Conservation (phyloP, 192 early-diverging fungal species). For the Coemansia sp. region DNA sequence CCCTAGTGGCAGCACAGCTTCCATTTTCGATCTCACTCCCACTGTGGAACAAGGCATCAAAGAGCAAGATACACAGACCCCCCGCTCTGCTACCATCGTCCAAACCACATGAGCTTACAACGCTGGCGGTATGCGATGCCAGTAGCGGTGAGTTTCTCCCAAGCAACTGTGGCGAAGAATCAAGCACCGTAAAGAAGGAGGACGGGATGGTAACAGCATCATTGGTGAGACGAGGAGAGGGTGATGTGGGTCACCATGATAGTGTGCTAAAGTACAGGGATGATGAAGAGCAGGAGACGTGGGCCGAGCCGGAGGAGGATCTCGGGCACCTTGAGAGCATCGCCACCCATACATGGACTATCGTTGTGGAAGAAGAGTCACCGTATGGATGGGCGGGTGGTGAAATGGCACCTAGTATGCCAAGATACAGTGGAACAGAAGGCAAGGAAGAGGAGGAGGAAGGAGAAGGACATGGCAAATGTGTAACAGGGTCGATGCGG, state of each 20-base stretch:
- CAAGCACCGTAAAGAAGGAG: no score
- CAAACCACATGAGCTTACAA: conserved; percentile 11
- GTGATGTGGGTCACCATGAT: no score
- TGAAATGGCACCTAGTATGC: no score
- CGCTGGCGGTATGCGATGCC: conserved; percentile 34
- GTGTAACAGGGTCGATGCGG: conserved; percentile 17
- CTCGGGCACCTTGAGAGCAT: not conserved
- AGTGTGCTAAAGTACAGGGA: not conserved
- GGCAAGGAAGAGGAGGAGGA: no score
- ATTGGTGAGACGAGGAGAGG: no score
- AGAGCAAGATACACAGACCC: not conserved
- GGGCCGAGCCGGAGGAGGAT: not conserved
- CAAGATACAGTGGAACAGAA: no score
- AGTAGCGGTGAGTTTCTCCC: conserved; percentile 13
- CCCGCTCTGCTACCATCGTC: conserved; percentile 16
- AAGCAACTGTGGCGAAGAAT: conserved; percentile 6
- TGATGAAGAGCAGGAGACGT: not conserved
- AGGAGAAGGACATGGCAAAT: not conserved
- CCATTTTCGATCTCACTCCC: conserved; percentile 27
- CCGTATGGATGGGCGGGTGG: not conserved
- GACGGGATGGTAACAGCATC: no score
- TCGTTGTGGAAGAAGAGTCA: not conserved
- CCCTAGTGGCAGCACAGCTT: conserved; percentile 11
- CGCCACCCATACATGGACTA: not conserved
- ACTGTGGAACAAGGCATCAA: conserved; percentile 2